A percentile compares a stretch with the other conserved stretches of the same genome.
Conservation (phyloP, 1,139 yeast species). For the Spathaspora jeffriesii region DNA sequence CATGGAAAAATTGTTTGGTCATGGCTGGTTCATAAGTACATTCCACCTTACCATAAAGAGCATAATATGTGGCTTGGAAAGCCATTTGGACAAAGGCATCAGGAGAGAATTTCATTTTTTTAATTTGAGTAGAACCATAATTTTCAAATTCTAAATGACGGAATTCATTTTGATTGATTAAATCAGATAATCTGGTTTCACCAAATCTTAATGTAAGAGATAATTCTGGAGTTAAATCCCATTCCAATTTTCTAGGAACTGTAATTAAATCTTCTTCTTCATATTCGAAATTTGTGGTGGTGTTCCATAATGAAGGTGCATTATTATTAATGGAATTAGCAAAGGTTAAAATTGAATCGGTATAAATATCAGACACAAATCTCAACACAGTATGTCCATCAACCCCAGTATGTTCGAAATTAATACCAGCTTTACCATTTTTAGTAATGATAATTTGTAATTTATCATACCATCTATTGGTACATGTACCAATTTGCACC, state of each 20-base stretch:
- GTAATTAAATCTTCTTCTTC: slow-evolving; percentile 43
- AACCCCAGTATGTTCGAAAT: slow-evolving; percentile 94
- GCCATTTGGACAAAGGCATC: slow-evolving; percentile 96
- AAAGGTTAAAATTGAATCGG: slow-evolving; percentile 85
- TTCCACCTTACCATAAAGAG: slow-evolving; percentile 89
- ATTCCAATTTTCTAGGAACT: slow-evolving; percentile 84
- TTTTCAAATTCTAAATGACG: slow-evolving; percentile 73
- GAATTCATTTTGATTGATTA: slow-evolving; percentile 89
- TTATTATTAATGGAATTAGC: slow-evolving; percentile 82
- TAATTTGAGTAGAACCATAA: slow-evolving; percentile 79
- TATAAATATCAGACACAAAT: slow-evolving; percentile 86
- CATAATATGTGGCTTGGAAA: slow-evolving; percentile 90
- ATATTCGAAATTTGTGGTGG: slow-evolving; percentile 10
- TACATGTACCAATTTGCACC: slow-evolving; percentile 90
- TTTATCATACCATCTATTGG: slow-evolving; percentile 95
- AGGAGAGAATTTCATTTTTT: slow-evolving; percentile 86
- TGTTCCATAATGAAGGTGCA: slow-evolving; percentile 74
- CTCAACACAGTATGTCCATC: slow-evolving; percentile 94
- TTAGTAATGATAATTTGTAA: slow-evolving; percentile 86
- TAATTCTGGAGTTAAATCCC: slow-evolving; percentile 79
- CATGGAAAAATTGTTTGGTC: slow-evolving; percentile 87
- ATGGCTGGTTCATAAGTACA: slow-evolving; percentile 96
- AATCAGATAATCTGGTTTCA: slow-evolving; percentile 84
- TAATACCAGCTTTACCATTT: slow-evolving; percentile 91
- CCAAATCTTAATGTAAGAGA: slow-evolving; percentile 85